Conservation (phyloP, 2,329 filamentous ascomycete genomes). For the Aureobasidium sp. region DNA sequence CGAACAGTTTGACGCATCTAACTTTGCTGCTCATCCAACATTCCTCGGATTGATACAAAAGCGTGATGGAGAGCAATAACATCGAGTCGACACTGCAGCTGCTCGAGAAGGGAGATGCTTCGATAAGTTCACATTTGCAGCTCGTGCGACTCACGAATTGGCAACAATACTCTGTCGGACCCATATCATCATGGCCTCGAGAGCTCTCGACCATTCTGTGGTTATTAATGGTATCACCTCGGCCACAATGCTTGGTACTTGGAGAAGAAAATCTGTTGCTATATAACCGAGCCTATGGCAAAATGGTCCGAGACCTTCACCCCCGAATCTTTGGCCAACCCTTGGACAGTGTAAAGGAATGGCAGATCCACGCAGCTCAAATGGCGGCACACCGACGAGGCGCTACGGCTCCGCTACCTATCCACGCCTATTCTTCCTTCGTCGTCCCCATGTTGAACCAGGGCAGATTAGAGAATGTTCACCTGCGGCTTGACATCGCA, state of each 20-base stretch:
- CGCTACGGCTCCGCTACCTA: neutral
- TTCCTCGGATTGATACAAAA: neutral
- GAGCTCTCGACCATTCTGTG: neutral
- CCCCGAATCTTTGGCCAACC: neutral
- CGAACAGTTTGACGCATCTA: no score
- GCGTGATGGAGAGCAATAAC: neutral
- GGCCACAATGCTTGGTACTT: neutral
- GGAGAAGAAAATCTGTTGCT: neutral
- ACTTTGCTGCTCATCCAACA: neutral
- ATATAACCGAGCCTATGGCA: neutral
- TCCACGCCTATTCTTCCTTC: neutral
- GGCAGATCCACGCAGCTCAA: neutral
- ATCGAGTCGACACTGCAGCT: neutral
- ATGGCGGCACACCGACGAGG: neutral
- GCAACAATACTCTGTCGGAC: neutral
- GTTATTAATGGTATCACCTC: neutral
- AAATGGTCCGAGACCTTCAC: neutral
- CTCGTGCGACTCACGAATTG: neutral
- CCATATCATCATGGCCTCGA: neutral
- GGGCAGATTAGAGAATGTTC: neutral
- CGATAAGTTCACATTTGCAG: neutral
- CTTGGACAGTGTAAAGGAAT: neutral
- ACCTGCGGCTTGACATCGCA: neutral
- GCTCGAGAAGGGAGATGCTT: neutral
- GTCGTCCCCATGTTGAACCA: slow-evolving; percentile 2